Evolutionary conservation across 1,139 yeast species (phyloP).

Genomic region (Saccharomyces uvarum): DNA sequence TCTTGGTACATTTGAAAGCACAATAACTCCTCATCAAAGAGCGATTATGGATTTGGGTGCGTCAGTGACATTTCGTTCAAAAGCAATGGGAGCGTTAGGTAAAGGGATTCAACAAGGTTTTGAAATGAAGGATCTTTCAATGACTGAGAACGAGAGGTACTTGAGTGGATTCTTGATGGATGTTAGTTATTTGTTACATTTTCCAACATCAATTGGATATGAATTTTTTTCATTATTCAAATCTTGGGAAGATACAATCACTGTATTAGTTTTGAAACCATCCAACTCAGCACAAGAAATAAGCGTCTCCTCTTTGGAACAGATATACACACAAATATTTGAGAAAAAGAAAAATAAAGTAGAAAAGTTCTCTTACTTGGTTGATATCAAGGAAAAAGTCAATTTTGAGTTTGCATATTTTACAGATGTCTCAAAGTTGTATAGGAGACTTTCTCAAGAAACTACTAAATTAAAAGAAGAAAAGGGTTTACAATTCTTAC

Average conservation of each 20-base stretch:
- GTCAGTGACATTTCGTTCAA: constrained; percentile 57
- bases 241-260: constrained; percentile 52
- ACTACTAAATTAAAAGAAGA: constrained; percentile 58
- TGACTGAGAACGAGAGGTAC: constrained; percentile 44
- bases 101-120: constrained; percentile 83
- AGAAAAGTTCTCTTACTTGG: constrained; percentile 37
- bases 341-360: constrained; percentile 42
- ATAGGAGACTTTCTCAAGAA: constrained; percentile 47
- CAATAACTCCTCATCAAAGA: constrained; percentile 59
- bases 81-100: constrained; percentile 72
- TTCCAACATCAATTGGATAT: constrained; percentile 61
- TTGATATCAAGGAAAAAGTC: constrained; percentile 47
- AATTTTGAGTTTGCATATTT: constrained; percentile 47
- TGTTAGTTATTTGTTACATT: constrained; percentile 61
- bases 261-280: constrained; percentile 62
- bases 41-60: constrained; percentile 75
- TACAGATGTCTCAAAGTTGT: constrained; percentile 44
- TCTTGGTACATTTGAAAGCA: constrained; percentile 70
- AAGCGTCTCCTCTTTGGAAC: constrained; percentile 43
- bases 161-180: constrained; percentile 50
- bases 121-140: constrained; percentile 49
- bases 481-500: constrained; percentile 56
- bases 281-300: constrained; percentile 61
- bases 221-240: constrained; percentile 65
- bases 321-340: constrained; percentile 48